These are phyloP conservation scores for Nectriaceae sp. DNA, from an alignment of 2,329 filamentous ascomycete species.

Conservation along the genomic window DNA sequence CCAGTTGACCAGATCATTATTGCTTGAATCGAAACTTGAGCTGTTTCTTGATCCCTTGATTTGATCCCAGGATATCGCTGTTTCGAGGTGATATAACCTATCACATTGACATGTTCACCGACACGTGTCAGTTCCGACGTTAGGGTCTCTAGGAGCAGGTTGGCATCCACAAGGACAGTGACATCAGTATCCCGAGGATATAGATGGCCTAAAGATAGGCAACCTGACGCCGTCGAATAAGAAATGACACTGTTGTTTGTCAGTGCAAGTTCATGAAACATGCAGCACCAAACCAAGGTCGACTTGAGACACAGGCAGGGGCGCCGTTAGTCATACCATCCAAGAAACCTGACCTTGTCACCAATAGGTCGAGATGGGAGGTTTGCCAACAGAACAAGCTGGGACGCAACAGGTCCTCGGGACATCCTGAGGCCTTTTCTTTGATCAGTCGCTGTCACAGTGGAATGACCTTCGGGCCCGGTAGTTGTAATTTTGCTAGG, in stretches of 20 bases:
- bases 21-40: constrained; percentile 63
- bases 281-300: background rate
- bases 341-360: constrained; percentile 88
- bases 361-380: constrained; percentile 54
- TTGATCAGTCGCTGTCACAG: background rate
- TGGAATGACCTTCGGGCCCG: constrained; percentile 13
- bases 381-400: constrained; percentile 64
- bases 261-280: constrained; percentile 7
- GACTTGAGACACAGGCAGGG: background rate
- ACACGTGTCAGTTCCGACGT: constrained; percentile 64
- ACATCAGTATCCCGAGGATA: constrained; percentile 52
- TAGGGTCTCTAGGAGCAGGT: constrained; percentile 68
- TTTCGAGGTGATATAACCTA: constrained; percentile 70
- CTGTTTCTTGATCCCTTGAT: constrained; percentile 8
- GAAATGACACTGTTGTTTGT: constrained; percentile 46
- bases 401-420: constrained; percentile 63
- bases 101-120: constrained; percentile 87
- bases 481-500: constrained; percentile 19
- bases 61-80: constrained; percentile 9
- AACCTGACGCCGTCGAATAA: constrained; percentile 57
- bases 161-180: constrained; percentile 67
- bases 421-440: constrained; percentile 42
- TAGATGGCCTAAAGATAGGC: constrained; percentile 68
- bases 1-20: constrained; percentile 78
- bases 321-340: constrained; percentile 67